Conservation (phyloP, 176 grass and related monocot species). For the Alopecurus myosuroides region DNA sequence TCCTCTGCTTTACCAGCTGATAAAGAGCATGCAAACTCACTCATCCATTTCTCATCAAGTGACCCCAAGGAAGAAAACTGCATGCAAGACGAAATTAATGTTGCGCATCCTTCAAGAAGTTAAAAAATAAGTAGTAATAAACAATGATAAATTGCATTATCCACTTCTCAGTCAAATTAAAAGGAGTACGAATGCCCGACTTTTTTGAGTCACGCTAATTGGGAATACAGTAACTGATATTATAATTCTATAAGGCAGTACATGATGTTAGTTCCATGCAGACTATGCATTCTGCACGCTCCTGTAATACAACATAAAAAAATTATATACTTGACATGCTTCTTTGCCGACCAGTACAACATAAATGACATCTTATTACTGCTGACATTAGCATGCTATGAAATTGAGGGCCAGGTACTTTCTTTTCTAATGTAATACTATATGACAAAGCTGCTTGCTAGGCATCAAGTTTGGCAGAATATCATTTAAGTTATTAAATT, state of each 20-base stretch:
- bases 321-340: not conserved
- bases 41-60: slow-evolving; percentile 95
- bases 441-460: not conserved
- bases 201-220: not conserved
- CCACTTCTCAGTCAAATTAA: not conserved
- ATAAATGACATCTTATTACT: not conserved
- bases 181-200: not conserved
- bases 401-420: not conserved
- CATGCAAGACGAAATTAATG: slow-evolving; percentile 26
- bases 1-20: slow-evolving; percentile 78
- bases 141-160: not conserved
- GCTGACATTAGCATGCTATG: not conserved
- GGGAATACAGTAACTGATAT: not conserved
- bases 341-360: slow-evolving; percentile 3
- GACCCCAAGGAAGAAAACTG: slow-evolving; percentile 96
- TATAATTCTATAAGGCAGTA: not conserved
- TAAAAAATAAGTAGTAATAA: not conserved
- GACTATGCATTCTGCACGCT: not conserved
- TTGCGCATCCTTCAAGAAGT: not conserved
- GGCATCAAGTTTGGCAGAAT: not conserved
- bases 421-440: not conserved
- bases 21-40: slow-evolving; percentile 65
- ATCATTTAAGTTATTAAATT: slow-evolving; percentile 3
- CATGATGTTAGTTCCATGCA: not conserved
- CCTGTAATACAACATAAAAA: not conserved